Base-by-base conservation (phyloP, 768 basidiomycete species). In the Rubroboletus satanas region DNA sequence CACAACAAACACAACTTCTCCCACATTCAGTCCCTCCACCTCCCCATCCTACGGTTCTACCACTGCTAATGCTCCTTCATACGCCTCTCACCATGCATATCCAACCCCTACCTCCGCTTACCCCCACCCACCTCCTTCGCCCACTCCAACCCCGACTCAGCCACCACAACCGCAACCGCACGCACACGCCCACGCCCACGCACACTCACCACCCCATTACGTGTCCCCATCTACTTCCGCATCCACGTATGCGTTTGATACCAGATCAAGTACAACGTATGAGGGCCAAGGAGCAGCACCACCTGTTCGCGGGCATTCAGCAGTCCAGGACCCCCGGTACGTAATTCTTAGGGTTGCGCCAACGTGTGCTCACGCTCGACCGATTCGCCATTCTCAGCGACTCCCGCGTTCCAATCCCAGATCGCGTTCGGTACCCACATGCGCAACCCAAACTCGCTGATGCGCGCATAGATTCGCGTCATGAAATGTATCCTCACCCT, bases 141-240 rank as follows among this genome's bases (percentile, higher is more conserved):
- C 67, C 45, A 68, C 67, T 7, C 67, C 66, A 47, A 68, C 67
- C 15, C 66, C 67, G 49, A 70, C 68, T 15, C 67, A 68, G 45
- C 56, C 58, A 14, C 44, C 57, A 1, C 66, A 68, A 15, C 46
- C 49, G 2, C 66, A 68, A 15, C 46, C 49, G 6, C 62, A 61
- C n/a, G 7, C 52, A 0, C 64, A 64, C n/a, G n/a, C 52, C n/a
- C n/a, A n/a, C n/a, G n/a, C n/a, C n/a, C n/a, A n/a, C n/a, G n/a
- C n/a, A 2, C 55, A 68, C 53, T 43, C 69, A 0, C 32, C 62
- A 3, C 26, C 60, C 23, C 58, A 71, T 43, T 69, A 67, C 39
- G 65, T 58, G 1, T 51, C 62, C 8, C 60, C 66, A 5, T 45
- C 67, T 18, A 17, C 63, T 18, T 56, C 66, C 23, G 55, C 61